A percentile compares a stretch with the other conserved stretches of the same genome.
Conservation (phyloP, 1,139 yeast genomes). For the Chernovozyma sophiae-reginae region DNA sequence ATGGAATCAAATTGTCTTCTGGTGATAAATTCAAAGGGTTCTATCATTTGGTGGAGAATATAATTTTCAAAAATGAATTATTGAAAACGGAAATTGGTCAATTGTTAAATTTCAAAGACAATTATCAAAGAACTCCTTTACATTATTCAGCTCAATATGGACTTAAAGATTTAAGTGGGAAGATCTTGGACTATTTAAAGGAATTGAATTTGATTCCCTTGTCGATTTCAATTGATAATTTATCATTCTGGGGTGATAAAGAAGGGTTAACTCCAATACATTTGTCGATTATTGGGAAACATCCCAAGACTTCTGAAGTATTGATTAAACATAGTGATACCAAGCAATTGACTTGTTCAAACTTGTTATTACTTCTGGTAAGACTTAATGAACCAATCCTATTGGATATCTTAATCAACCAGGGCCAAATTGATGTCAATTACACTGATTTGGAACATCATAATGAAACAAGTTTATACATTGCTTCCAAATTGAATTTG, state of each 20-base stretch:
- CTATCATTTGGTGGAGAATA: conserved; percentile 19
- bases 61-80: conserved; percentile 47
- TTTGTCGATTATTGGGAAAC: conserved; percentile 76
- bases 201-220: conserved; percentile 32
- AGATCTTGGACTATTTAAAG: conserved; percentile 46
- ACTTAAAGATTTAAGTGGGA: conserved; percentile 55
- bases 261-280: conserved; percentile 83
- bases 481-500: conserved; percentile 67
- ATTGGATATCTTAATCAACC: conserved; percentile 49
- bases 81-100: conserved; percentile 1
- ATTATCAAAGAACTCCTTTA: conserved; percentile 76
- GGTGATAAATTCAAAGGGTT: conserved; percentile 22
- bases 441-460: conserved; percentile 55
- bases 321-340: conserved; percentile 48
- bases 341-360: conserved; percentile 37
- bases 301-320: conserved; percentile 69
- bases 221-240: conserved; percentile 53
- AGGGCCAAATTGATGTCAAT: conserved; percentile 62
- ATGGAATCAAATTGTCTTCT: conserved; percentile 41
- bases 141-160: conserved; percentile 93
- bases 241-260: conserved; percentile 72
- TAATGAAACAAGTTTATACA: conserved; percentile 77
- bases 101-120: conserved; percentile 64
- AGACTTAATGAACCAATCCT: conserved; percentile 60
- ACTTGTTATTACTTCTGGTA: conserved; percentile 65